phyloP scores from a whole-genome alignment of 208 protist species.

The Phytomonas francai region DNA sequence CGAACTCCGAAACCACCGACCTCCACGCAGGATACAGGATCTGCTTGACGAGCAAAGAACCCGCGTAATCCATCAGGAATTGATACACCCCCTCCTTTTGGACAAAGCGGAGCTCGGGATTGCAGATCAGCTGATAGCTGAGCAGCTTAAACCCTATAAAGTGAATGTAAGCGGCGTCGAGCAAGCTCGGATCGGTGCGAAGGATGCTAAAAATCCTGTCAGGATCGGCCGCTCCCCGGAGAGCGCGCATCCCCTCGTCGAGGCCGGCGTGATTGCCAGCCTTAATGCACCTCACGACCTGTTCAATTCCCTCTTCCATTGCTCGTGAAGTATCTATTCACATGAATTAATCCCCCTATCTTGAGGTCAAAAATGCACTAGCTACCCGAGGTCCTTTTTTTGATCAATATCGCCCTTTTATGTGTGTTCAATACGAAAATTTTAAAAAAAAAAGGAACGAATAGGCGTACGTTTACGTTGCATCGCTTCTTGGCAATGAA shows the following conservation, averaged over 20 bases:
- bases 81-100: conserved; percentile 19
- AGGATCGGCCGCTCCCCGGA: conserved; percentile 27
- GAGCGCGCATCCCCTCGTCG: conserved; percentile 27
- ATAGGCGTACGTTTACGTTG: too few relatives aligned
- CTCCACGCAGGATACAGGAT: conserved; percentile 28
- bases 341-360: not conserved
- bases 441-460: not conserved
- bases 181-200: conserved; percentile 4
- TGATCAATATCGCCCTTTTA: not conserved
- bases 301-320: conserved; percentile 32
- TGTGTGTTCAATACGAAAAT: not conserved
- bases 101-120: conserved; percentile 10
- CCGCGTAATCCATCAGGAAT: not conserved
- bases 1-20: conserved; percentile 50
- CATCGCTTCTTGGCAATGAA: too few relatives aligned
- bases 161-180: conserved; percentile 37
- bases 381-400: too few relatives aligned
- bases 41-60: not conserved
- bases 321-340: not conserved
- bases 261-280: conserved; percentile 47
- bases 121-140: conserved; percentile 37
- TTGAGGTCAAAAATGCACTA: not conserved
- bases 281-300: conserved; percentile 41
- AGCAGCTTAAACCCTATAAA: conserved; percentile 66
- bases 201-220: conserved; percentile 24